Percentiles rank a stretch among this genome's conserved stretches.
These are phyloP conservation scores for Fistulifera pelliculosa DNA, from an alignment of 108 stramenopile genomes.

Conservation along the genomic window DNA sequence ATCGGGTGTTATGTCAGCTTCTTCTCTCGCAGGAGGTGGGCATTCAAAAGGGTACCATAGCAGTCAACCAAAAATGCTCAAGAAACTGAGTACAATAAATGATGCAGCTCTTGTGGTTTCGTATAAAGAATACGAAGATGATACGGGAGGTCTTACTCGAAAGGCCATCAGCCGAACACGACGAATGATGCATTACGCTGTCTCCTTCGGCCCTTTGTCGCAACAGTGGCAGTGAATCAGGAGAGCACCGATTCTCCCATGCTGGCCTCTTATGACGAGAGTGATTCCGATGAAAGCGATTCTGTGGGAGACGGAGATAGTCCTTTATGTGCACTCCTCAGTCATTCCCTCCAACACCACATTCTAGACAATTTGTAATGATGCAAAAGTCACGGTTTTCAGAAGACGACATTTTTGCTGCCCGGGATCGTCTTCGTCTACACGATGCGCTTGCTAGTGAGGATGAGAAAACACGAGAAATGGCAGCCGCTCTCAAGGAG, in stretches of 20 bases:
- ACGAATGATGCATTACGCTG: conserved; percentile 83
- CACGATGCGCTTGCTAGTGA: conserved; percentile 61
- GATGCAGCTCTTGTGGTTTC: conserved; percentile 54
- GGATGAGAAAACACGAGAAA: conserved; percentile 76
- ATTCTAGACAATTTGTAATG: conserved; percentile 78
- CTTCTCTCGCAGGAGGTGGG: conserved; percentile 10
- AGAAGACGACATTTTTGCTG: conserved; percentile 91
- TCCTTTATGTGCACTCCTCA: conserved; percentile 96
- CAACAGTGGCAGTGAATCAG: conserved; percentile 43
- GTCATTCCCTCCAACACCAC: conserved; percentile 92
- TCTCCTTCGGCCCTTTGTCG: conserved; percentile 80
- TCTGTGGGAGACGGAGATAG: conserved; percentile 31
- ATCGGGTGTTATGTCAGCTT: conserved; percentile 4
- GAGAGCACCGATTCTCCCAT: conserved; percentile 2
- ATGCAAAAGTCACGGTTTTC: conserved; percentile 74
- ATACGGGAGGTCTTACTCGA: conserved; percentile 41
- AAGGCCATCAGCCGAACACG: conserved; percentile 64
- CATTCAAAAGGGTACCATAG: conserved; percentile 4
- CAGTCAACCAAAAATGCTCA: conserved; percentile 20
- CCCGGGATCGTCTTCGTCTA: conserved; percentile 87
- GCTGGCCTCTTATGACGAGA: neutral
- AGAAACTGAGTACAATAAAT: conserved; percentile 61
- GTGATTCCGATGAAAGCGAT: conserved; percentile 17
- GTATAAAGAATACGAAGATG: conserved; percentile 60
- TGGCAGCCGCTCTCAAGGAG: conserved; percentile 72